These are phyloP conservation scores for Acidiella bohemica DNA, from an alignment of 495 filamentous ascomycete genomes.

Conservation along the genomic window DNA sequence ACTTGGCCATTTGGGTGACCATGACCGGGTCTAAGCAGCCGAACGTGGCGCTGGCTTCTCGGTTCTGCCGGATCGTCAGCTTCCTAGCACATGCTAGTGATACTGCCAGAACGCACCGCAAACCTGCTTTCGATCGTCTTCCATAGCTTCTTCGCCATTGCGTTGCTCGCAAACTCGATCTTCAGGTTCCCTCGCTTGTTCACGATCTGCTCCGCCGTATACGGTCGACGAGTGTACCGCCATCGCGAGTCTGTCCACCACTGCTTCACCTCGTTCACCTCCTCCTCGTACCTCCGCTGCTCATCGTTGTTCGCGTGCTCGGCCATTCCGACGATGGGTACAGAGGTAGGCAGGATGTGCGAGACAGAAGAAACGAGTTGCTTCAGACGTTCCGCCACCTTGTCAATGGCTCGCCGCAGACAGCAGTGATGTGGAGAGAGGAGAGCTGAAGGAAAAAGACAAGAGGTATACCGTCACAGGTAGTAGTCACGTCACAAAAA, in stretches of 20 bases:
- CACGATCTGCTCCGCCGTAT: slow-evolving; percentile 93
- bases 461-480: too few relatives aligned
- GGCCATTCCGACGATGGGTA: slow-evolving; percentile 1
- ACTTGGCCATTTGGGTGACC: slow-evolving; percentile 98
- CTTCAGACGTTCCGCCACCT: slow-evolving; percentile 19
- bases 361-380: slow-evolving; percentile 13
- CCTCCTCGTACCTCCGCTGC: slow-evolving; percentile 62
- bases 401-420: too few relatives aligned
- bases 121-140: slow-evolving; percentile 73
- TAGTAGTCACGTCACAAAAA: too few relatives aligned
- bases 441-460: too few relatives aligned
- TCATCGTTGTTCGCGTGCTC: slow-evolving; percentile 41
- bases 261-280: slow-evolving; percentile 74
- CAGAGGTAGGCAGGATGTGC: slow-evolving; percentile 8
- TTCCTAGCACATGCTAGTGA: neutral
- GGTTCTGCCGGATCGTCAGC: slow-evolving; percentile 39
- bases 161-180: slow-evolving; percentile 83
- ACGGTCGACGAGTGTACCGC: slow-evolving; percentile 83
- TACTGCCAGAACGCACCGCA: slow-evolving; percentile 41
- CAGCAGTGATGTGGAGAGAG: too few relatives aligned
- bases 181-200: slow-evolving; percentile 83
- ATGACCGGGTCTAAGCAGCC: slow-evolving; percentile 95
- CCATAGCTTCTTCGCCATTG: slow-evolving; percentile 89
- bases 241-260: slow-evolving; percentile 93
- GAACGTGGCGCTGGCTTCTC: slow-evolving; percentile 83